These are phyloP conservation scores for Ophiostoma perfectum DNA, from an alignment of 2,329 filamentous ascomycete species.

Conservation along the genomic window DNA sequence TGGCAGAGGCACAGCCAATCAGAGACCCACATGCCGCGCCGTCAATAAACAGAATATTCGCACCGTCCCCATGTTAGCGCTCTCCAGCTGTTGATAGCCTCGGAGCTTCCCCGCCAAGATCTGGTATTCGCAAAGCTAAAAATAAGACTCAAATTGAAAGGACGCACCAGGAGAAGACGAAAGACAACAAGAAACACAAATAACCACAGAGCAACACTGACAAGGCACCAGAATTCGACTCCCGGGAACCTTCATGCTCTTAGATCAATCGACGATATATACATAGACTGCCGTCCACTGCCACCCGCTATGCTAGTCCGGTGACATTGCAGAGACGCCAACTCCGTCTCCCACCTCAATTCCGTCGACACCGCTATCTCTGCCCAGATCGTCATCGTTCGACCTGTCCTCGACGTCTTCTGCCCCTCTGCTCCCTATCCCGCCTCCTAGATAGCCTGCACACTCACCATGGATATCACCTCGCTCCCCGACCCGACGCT, in stretches of 20 bases:
- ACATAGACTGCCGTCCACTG: not conserved
- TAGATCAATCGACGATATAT: not conserved
- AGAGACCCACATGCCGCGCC: not conserved
- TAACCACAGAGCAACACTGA: not conserved
- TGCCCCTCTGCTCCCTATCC: not conserved
- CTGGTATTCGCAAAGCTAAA: not conserved
- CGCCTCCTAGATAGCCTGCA: not conserved
- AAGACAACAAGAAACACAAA: not conserved
- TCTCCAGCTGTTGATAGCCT: too few relatives aligned
- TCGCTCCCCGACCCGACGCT: conserved; percentile 45
- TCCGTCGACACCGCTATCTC: not conserved
- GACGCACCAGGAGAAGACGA: not conserved
- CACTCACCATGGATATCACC: not conserved
- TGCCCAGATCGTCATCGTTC: not conserved
- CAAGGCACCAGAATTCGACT: not conserved
- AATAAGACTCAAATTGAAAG: not conserved
- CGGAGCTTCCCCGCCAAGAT: conserved; percentile 7
- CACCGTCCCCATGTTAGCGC: not conserved
- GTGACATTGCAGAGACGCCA: not conserved
- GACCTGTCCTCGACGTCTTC: not conserved
- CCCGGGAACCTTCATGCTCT: too few relatives aligned
- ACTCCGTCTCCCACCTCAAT: not conserved
- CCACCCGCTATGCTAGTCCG: conserved; percentile 5
- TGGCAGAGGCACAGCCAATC: not conserved
- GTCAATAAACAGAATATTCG: not conserved